Percentiles rank a stretch among this genome's conserved stretches.
These are phyloP conservation scores for Biancaea sappan DNA, from an alignment of 306 rosid genomes.

Conservation along the genomic window DNA sequence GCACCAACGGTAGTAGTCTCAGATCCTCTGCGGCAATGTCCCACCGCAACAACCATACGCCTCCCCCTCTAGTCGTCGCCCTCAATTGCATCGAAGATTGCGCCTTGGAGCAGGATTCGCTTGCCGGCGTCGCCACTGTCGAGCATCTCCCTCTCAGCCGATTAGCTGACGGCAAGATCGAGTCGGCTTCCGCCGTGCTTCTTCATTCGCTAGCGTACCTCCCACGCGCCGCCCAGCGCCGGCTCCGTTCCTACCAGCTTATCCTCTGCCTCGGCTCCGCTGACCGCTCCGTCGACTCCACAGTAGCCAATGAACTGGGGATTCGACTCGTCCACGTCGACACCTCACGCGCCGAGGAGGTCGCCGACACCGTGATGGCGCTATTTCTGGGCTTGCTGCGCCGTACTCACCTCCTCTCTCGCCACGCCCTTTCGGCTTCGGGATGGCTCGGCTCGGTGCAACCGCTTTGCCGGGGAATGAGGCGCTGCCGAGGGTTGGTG, in stretches of 20 bases:
- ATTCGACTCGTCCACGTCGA: slow-evolving; percentile 67
- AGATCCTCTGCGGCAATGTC: slow-evolving; percentile 52
- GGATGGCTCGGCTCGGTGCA: slow-evolving; percentile 81
- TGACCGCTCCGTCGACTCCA: slow-evolving; percentile 64
- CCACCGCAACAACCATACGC: slow-evolving; percentile 42
- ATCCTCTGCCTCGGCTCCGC: slow-evolving; percentile 71
- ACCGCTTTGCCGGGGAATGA: slow-evolving; percentile 77
- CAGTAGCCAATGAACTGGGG: slow-evolving; percentile 68
- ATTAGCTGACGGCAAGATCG: slow-evolving; percentile 62
- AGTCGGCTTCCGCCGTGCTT: slow-evolving; percentile 61
- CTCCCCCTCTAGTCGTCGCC: slow-evolving; percentile 62
- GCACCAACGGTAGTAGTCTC: neutral
- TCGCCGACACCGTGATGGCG: slow-evolving; percentile 80
- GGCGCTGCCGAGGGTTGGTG: slow-evolving; percentile 76
- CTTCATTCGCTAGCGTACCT: slow-evolving; percentile 75
- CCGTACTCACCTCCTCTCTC: slow-evolving; percentile 71
- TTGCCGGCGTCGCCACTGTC: slow-evolving; percentile 60
- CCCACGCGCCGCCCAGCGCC: slow-evolving; percentile 82
- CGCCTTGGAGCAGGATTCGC: slow-evolving; percentile 57
- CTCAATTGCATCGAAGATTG: slow-evolving; percentile 78
- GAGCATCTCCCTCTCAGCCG: slow-evolving; percentile 73
- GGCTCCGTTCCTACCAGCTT: slow-evolving; percentile 70
- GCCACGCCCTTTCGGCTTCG: slow-evolving; percentile 69
- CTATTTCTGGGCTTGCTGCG: slow-evolving; percentile 70
- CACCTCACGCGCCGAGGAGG: slow-evolving; percentile 71